These are phyloP conservation scores for Oxytropis ochrocephala DNA, from an alignment of 306 rosid genomes.

Conservation along the genomic window DNA sequence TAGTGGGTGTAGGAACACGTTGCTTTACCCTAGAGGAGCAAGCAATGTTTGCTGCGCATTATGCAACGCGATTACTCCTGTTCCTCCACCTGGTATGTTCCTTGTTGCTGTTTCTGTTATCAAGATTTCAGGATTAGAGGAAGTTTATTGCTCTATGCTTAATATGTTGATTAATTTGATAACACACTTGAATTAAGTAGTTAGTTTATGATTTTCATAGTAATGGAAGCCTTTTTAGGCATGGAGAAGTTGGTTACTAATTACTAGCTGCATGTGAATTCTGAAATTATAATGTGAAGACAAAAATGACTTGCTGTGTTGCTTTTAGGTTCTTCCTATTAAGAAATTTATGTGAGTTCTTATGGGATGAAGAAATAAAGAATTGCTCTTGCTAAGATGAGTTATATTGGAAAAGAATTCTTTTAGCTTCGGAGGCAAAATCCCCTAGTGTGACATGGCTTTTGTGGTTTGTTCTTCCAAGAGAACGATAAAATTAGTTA, in stretches of 20 bases:
- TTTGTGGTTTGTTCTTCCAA: too few relatives aligned
- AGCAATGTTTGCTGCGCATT: constrained; percentile 88
- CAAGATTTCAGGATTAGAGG: neutral
- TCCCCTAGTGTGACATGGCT: too few relatives aligned
- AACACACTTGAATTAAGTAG: neutral
- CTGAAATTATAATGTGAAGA: neutral
- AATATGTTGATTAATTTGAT: neutral
- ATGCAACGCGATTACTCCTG: constrained; percentile 74
- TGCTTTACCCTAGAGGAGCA: constrained; percentile 95
- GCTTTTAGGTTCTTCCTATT: neutral
- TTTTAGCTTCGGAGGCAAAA: too few relatives aligned
- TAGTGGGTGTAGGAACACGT: constrained; percentile 80
- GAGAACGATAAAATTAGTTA: neutral
- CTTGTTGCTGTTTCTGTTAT: neutral
- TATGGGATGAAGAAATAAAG: neutral
- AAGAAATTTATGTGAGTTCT: neutral
- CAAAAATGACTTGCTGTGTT: neutral
- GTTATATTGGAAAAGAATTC: too few relatives aligned
- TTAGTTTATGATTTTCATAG: neutral
- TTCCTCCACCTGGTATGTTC: constrained; percentile 75
- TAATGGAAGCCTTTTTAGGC: neutral
- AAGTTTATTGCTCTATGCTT: neutral
- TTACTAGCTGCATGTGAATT: neutral
- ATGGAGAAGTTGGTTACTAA: neutral
- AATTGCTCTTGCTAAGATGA: neutral